phyloP scores from a whole-genome alignment of 306 rosid species.

The Rosa rugosa region DNA sequence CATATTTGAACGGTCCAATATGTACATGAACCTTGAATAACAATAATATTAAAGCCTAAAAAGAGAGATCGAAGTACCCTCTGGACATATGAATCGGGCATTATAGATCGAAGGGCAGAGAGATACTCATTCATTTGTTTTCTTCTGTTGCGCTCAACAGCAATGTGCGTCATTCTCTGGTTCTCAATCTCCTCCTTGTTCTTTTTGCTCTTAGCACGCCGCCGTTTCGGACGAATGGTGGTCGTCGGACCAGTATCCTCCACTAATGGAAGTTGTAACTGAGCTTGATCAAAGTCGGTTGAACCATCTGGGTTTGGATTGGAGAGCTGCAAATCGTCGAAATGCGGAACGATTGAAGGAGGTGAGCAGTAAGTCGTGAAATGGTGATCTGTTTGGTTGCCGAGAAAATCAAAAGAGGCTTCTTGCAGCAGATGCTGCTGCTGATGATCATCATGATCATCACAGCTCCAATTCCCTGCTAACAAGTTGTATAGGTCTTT shows the following conservation, averaged over 20 bases:
- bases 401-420: constrained; percentile 40
- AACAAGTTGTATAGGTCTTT: constrained; percentile 59
- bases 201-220: constrained; percentile 63
- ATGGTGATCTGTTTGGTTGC: constrained; percentile 52
- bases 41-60: background rate
- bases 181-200: constrained; percentile 90
- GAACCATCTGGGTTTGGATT: constrained; percentile 39
- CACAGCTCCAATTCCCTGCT: constrained; percentile 34
- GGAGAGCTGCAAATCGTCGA: constrained; percentile 37
- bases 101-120: constrained; percentile 79
- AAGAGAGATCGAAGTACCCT: constrained; percentile 53
- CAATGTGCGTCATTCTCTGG: constrained; percentile 98
- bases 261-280: constrained; percentile 19
- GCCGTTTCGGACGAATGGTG: constrained; percentile 53
- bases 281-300: constrained; percentile 1
- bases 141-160: constrained; percentile 90
- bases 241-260: constrained; percentile 28
- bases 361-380: constrained; percentile 41
- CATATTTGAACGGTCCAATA: background rate
- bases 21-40: background rate
- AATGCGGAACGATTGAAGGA: constrained; percentile 40
- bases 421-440: constrained; percentile 6
- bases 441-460: constrained; percentile 22
- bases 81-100: constrained; percentile 91
- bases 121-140: constrained; percentile 96